Evolutionary conservation across 2,329 filamentous ascomycete species (phyloP), one percentile per base, ranked within the genome.

Genomic region (Colletotrichum musicola): DNA sequence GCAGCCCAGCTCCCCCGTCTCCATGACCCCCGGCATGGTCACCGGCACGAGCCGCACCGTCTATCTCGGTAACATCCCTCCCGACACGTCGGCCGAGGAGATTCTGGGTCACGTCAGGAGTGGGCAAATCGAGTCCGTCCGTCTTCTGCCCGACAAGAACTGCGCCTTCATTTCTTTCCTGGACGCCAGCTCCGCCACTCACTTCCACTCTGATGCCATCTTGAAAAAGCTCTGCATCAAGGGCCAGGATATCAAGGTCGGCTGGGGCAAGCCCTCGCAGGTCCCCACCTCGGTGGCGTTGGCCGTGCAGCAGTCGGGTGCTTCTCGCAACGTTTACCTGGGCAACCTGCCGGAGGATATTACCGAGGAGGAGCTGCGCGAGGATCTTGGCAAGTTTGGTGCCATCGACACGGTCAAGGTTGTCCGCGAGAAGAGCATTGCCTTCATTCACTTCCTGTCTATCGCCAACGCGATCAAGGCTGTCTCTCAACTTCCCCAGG

Each of bases 81-180:
- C 95, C 27, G 96, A 99, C 83, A 99, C 96, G 7, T 91, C 93
- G 57, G 95, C 96, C 9, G 96, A 99, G 83, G 96, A 99, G 83
- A 97, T 99, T 72, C 85, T 99, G 64, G 92, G 95, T 72, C 96
- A 99, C 77, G 96, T 99, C 69, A 90, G 96, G 72, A 98, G 96
- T 81, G 96, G 96, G 25, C 96, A 98, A 79, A 98, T 99, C 76
- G 96, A 99, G 84, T 98, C 96, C n/a, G 96, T 99, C 61, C 92
- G 96, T 74, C 88, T 99, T 72, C 86, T 99, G 63, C 94, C 95
- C 25, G 96, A 99, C 83, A 99, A 98, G 93, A 99, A 98, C 87
- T 99, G 96, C 78, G 96, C 96, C 67, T 99, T 99, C 86, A 98
- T 99, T 79, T 99, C 96, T 7, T 99, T 99, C 85, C 86, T 99